Percentiles rank a stretch among this genome's conserved stretches.
Conservation (phyloP, 2,329 filamentous ascomycete genomes). For the Arachnomyces sp. region DNA sequence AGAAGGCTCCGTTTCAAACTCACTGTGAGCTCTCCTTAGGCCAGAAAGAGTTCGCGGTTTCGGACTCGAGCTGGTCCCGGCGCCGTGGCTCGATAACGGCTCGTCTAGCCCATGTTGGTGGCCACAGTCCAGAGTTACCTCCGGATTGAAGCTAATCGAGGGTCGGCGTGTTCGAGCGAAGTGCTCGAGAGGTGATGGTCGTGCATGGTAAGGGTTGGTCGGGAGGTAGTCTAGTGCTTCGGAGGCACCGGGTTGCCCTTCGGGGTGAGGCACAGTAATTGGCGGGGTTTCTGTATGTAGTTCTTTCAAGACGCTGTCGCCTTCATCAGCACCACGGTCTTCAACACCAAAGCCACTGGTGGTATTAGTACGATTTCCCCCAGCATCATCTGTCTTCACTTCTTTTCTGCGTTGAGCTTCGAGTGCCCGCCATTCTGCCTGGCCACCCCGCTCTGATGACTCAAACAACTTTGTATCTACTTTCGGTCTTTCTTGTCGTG, state of each 20-base stretch:
- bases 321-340: slow-evolving; percentile 32
- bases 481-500: too few relatives aligned
- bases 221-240: slow-evolving; percentile 25
- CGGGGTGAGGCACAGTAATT: slow-evolving; percentile 37
- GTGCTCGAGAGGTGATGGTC: slow-evolving; percentile 32
- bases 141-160: slow-evolving; percentile 37
- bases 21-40: slow-evolving; percentile 9
- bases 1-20: slow-evolving; percentile 8
- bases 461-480: too few relatives aligned
- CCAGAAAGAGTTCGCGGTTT: neutral
- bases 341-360: slow-evolving; percentile 26
- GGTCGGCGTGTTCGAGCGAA: slow-evolving; percentile 34
- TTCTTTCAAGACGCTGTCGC: slow-evolving; percentile 30
- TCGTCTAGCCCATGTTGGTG: slow-evolving; percentile 31
- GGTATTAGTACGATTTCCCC: slow-evolving; percentile 29
- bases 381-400: slow-evolving; percentile 21
- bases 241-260: slow-evolving; percentile 19
- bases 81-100: slow-evolving; percentile 12
- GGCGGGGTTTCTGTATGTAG: slow-evolving; percentile 37
- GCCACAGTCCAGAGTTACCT: slow-evolving; percentile 34
- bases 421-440: slow-evolving; percentile 1
- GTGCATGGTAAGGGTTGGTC: slow-evolving; percentile 29
- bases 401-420: slow-evolving; percentile 19
- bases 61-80: too few relatives aligned
- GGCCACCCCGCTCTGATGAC: too few relatives aligned